Percentiles rank a stretch among this genome's conserved stretches.
Evolutionary conservation across 352 stramenopile species (phyloP).

Genomic region (Peronosclerospora sorghi): DNA sequence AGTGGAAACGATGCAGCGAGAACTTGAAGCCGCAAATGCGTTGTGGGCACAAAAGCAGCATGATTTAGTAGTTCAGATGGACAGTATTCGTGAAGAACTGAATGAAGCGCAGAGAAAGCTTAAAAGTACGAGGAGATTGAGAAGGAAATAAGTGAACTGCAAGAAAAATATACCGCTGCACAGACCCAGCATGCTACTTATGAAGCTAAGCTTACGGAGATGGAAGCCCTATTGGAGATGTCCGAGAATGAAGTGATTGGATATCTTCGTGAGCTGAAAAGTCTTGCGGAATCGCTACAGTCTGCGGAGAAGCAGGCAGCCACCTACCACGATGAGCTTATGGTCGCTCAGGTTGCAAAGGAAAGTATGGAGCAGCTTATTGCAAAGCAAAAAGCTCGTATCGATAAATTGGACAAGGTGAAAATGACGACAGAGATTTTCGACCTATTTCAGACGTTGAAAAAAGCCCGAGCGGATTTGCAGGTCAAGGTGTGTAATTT

Average conservation of each 20-base stretch:
- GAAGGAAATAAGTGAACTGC: slow-evolving; percentile 17
- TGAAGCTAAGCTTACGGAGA: slow-evolving; percentile 19
- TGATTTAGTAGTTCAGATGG: slow-evolving; percentile 26
- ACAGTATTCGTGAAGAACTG: slow-evolving; percentile 31
- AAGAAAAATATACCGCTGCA: slow-evolving; percentile 15
- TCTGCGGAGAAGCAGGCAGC: slow-evolving; percentile 39
- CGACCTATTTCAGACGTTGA: slow-evolving; percentile 58
- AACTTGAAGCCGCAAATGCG: slow-evolving; percentile 16
- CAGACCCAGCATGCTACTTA: slow-evolving; percentile 15
- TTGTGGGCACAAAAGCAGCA: slow-evolving; percentile 30
- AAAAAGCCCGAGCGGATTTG: slow-evolving; percentile 42
- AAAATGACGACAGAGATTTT: slow-evolving; percentile 75
- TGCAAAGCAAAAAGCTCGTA: slow-evolving; percentile 44
- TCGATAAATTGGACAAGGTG: slow-evolving; percentile 71
- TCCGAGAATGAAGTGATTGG: slow-evolving; percentile 40
- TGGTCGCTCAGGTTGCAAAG: slow-evolving; percentile 26
- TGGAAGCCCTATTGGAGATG: slow-evolving; percentile 35
- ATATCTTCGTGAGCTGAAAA: slow-evolving; percentile 34
- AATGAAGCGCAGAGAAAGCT: slow-evolving; percentile 39
- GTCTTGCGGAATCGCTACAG: slow-evolving; percentile 41
- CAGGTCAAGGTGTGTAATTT: slow-evolving; percentile 31
- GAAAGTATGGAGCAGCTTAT: slow-evolving; percentile 36
- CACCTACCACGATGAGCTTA: slow-evolving; percentile 42
- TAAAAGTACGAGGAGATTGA: slow-evolving; percentile 33
- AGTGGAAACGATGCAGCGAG: slow-evolving; percentile 20